These are phyloP conservation scores for Naganishia onofrii DNA, from an alignment of 768 basidiomycete species.

Conservation along the genomic window DNA sequence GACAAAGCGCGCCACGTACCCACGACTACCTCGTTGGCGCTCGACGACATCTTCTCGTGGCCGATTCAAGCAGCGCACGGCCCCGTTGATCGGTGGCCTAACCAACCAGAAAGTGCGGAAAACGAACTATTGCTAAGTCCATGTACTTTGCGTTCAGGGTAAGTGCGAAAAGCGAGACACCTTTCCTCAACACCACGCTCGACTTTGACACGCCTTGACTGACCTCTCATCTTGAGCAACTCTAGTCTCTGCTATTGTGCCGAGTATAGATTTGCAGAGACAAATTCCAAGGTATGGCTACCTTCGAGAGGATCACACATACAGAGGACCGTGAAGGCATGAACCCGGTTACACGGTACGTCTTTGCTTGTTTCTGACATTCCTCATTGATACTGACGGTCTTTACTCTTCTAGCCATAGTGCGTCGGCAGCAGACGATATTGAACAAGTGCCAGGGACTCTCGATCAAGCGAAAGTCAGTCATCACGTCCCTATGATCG, in stretches of 20 bases:
- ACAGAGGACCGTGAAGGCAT: neutral
- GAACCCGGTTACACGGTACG: neutral
- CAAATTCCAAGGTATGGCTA: neutral
- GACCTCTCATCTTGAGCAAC: neutral
- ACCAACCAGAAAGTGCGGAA: neutral
- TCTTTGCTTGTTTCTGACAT: neutral
- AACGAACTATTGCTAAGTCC: neutral
- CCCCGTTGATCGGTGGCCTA: conserved; percentile 18
- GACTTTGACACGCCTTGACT: neutral
- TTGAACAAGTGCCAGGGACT: neutral
- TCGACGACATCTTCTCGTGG: neutral
- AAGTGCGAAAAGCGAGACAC: neutral
- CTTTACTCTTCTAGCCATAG: neutral
- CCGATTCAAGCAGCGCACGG: neutral
- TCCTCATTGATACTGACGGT: neutral
- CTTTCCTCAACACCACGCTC: neutral
- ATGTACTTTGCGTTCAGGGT: conserved; percentile 17
- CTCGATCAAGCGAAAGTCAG: neutral
- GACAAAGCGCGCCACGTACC: neutral
- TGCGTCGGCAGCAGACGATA: neutral
- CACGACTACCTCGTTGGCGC: neutral
- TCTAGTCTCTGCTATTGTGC: neutral
- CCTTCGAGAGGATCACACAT: neutral
- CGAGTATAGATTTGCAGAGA: neutral
- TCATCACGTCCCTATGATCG: neutral